A percentile compares a stretch with the other conserved stretches of the same genome.
These are phyloP conservation scores for Ophiocordyceps camponoti-saundersi DNA, from an alignment of 2,329 filamentous ascomycete genomes.

Conservation along the genomic window DNA sequence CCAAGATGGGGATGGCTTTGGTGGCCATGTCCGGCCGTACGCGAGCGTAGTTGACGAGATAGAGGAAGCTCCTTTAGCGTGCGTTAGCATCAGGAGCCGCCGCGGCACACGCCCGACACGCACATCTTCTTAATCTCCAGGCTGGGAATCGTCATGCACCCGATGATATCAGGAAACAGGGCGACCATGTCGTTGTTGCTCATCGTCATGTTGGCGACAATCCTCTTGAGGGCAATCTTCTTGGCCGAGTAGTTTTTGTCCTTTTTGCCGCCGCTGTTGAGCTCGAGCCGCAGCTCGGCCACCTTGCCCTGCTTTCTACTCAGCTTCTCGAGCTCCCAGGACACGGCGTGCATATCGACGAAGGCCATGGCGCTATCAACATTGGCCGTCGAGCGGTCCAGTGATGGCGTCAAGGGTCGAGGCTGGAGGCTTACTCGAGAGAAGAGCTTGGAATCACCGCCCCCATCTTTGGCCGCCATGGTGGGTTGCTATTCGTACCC, in stretches of 20 bases:
- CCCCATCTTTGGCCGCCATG: slow-evolving; percentile 41
- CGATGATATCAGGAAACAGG: slow-evolving; percentile 86
- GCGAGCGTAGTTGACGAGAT: slow-evolving; percentile 89
- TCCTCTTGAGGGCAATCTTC: slow-evolving; percentile 98
- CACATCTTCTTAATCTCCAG: slow-evolving; percentile 99
- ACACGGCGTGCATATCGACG: slow-evolving; percentile 37
- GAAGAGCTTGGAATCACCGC: slow-evolving; percentile 98
- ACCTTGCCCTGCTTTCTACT: slow-evolving; percentile 81
- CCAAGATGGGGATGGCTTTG: slow-evolving; percentile 76
- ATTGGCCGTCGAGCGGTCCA: background rate
- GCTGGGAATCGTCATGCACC: slow-evolving; percentile 85
- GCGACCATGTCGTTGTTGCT: slow-evolving; percentile 99
- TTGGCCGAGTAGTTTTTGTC: slow-evolving; percentile 91
- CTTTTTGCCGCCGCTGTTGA: slow-evolving; percentile 89
- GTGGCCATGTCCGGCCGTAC: slow-evolving; percentile 88
- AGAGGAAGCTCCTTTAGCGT: slow-evolving; percentile 73
- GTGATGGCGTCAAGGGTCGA: slow-evolving; percentile 3
- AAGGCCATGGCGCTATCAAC: slow-evolving; percentile 7
- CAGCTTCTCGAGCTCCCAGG: slow-evolving; percentile 28
- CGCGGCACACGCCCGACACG: slow-evolving; percentile 9
- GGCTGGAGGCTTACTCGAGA: slow-evolving; percentile 54
- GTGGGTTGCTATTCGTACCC: slow-evolving; percentile 5
- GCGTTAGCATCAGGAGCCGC: background rate
- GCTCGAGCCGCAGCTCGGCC: slow-evolving; percentile 84
- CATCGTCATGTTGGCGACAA: slow-evolving; percentile 99